A percentile compares a stretch with the other conserved stretches of the same genome.
Conservation (phyloP, 305 asterid species). For the Fraxinus paxiana region DNA sequence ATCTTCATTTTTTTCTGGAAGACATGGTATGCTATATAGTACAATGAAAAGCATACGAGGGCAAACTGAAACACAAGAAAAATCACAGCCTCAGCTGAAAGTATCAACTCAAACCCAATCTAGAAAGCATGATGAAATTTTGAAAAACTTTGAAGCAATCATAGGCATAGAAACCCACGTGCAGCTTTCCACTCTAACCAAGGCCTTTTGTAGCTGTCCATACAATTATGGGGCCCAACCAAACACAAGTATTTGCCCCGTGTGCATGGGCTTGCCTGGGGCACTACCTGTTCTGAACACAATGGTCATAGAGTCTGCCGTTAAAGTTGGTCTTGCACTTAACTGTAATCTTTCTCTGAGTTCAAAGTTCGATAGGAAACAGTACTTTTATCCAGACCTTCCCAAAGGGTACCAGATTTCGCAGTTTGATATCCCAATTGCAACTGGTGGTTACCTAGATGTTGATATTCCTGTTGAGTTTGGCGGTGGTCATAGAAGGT, state of each 20-base stretch:
- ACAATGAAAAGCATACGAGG: conserved; percentile 43
- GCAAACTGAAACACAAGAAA: conserved; percentile 57
- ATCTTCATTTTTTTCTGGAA: conserved; percentile 48
- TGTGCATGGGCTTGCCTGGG: conserved; percentile 96
- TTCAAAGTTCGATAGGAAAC: conserved; percentile 93
- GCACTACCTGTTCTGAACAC: conserved; percentile 92
- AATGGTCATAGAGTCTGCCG: conserved; percentile 69
- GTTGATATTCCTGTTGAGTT: conserved; percentile 90
- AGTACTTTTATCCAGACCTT: conserved; percentile 91
- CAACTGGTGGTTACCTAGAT: conserved; percentile 68
- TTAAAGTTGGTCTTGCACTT: conserved; percentile 82
- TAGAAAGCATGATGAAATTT: conserved; percentile 40
- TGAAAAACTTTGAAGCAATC: conserved; percentile 75
- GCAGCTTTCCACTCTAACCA: conserved; percentile 83
- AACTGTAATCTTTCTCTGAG: conserved; percentile 65
- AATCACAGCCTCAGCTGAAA: conserved; percentile 45
- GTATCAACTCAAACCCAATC: conserved; percentile 37
- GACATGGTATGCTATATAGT: conserved; percentile 40
- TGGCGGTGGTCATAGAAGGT: conserved; percentile 92
- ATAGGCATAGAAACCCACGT: conserved; percentile 96
- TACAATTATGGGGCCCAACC: conserved; percentile 66
- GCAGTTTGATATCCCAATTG: conserved; percentile 90
- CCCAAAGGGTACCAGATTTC: conserved; percentile 99
- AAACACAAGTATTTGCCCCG: conserved; percentile 78
- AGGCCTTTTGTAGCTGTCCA: conserved; percentile 94